Percentiles rank a stretch among this genome's conserved stretches.
phyloP scores from a whole-genome alignment of 495 filamentous ascomycete species.

The Neurospora sp. region DNA sequence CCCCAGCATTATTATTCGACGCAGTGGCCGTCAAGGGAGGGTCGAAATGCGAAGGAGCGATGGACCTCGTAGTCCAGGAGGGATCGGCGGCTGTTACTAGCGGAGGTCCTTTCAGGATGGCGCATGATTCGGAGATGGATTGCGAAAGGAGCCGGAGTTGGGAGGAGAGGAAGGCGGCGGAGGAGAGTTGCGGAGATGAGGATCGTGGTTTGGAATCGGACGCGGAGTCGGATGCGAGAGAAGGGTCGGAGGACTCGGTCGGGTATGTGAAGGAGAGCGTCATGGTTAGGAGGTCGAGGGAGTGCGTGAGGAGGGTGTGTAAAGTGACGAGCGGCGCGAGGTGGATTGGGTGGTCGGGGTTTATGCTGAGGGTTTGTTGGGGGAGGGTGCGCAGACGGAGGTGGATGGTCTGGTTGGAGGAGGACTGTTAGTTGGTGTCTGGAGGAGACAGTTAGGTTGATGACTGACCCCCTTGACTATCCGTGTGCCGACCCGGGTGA shows the following conservation, averaged over 20 bases:
- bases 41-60: slow-evolving; percentile 28
- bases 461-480: slow-evolving; percentile 55
- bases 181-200: slow-evolving; percentile 19
- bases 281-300: slow-evolving; percentile 68
- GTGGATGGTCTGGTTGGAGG: slow-evolving; percentile 26
- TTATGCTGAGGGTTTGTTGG: slow-evolving; percentile 39
- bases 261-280: slow-evolving; percentile 48
- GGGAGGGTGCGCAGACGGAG: slow-evolving; percentile 39
- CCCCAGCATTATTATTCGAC: neutral
- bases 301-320: slow-evolving; percentile 62
- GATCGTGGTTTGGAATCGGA: neutral
- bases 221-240: slow-evolving; percentile 32
- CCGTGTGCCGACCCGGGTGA: slow-evolving; percentile 69
- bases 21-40: slow-evolving; percentile 29
- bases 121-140: slow-evolving; percentile 59
- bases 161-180: slow-evolving; percentile 54
- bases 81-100: slow-evolving; percentile 22
- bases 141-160: slow-evolving; percentile 70
- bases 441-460: too few species aligned
- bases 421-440: too few species aligned
- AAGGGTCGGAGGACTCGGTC: slow-evolving; percentile 25
- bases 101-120: slow-evolving; percentile 47
- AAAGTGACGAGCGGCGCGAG: slow-evolving; percentile 62
- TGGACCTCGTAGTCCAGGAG: slow-evolving; percentile 28
- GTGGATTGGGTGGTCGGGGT: slow-evolving; percentile 44